Conservation (phyloP, 2,329 filamentous ascomycete genomes). For the Hymenoscyphus fraxineus region DNA sequence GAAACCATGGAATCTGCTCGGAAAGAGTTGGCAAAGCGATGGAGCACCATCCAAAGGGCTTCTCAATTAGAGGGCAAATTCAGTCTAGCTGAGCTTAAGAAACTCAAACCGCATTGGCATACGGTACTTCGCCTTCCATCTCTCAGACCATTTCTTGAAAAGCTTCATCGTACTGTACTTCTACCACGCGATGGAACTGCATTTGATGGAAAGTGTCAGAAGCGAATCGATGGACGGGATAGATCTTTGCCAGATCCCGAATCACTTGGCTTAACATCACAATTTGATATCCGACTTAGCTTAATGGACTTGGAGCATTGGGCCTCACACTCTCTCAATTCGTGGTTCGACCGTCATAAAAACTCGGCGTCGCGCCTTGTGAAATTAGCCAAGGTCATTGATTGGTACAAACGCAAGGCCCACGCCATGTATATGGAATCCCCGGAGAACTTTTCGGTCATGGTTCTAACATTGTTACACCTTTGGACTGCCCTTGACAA, state of each 20-base stretch:
- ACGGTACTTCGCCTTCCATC: conserved; percentile 14
- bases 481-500: conserved; percentile 53
- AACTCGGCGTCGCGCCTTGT: neutral
- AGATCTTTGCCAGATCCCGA: neutral
- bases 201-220: neutral
- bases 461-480: conserved; percentile 54
- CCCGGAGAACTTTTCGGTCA: conserved; percentile 48
- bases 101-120: conserved; percentile 10
- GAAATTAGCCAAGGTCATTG: neutral
- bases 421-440: conserved; percentile 36
- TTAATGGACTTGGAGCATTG: neutral
- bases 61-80: neutral
- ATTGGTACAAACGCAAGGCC: neutral
- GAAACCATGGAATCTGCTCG: conserved; percentile 20
- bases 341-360: neutral
- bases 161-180: conserved; percentile 3
- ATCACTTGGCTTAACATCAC: neutral
- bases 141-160: conserved; percentile 12
- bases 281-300: neutral
- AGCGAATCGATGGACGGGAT: neutral
- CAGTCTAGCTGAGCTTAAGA: conserved; percentile 11
- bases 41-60: conserved; percentile 12
- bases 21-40: conserved; percentile 24
- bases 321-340: neutral
- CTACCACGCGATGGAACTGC: neutral